Conservation (phyloP, 2,329 filamentous ascomycete species). For the Paracamarosporium sp. region DNA sequence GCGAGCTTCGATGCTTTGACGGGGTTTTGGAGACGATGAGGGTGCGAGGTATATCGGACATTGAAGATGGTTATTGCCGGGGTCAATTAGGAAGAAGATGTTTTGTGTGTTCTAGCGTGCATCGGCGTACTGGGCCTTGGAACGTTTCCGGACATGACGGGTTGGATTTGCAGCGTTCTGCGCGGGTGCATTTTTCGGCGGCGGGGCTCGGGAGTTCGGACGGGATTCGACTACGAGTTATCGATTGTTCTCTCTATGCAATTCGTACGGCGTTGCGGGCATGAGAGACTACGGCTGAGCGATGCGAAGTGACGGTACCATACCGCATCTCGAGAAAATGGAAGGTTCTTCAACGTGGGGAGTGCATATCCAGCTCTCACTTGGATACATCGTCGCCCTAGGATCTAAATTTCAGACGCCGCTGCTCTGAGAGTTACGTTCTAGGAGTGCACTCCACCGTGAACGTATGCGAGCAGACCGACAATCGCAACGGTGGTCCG, state of each 20-base stretch:
- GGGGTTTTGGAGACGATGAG: neutral
- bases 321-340: neutral
- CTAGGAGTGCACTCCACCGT: too few relatives aligned
- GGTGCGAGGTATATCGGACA: neutral
- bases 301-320: too few relatives aligned
- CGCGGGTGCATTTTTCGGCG: neutral
- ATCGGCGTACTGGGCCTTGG: neutral
- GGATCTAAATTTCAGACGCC: too few relatives aligned
- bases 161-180: slow-evolving; percentile 1
- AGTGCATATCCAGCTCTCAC: too few relatives aligned
- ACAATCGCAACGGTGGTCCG: too few relatives aligned
- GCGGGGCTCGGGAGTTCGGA: neutral
- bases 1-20: slow-evolving; percentile 4
- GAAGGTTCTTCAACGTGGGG: too few relatives aligned
- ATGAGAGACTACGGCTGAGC: neutral
- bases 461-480: too few relatives aligned
- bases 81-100: neutral
- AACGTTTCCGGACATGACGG: neutral
- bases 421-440: too few relatives aligned
- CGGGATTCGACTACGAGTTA: neutral
- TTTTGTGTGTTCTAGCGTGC: neutral
- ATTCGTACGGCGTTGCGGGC: neutral
- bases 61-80: neutral
- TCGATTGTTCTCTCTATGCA: neutral
- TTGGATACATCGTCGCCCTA: too few relatives aligned